Percentiles rank a stretch among this genome's conserved stretches.
phyloP scores from a whole-genome alignment of 768 basidiomycete species.

The Fistulinella prunicolor region DNA sequence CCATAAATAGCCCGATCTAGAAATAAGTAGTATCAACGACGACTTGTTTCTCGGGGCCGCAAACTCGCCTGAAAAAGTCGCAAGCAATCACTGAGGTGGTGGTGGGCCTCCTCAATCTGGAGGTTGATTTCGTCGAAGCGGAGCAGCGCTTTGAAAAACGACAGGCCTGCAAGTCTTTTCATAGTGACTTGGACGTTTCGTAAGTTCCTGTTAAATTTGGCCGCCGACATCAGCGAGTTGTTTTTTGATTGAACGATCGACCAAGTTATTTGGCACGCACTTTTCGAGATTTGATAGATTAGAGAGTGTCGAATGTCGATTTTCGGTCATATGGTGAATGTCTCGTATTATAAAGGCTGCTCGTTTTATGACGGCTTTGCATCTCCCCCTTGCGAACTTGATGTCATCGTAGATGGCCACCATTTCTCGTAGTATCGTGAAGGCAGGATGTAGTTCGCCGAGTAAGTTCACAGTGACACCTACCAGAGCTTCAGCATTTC shows the following conservation, averaged over 20 bases:
- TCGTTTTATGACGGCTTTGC: constrained; percentile 1
- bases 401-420: background rate
- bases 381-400: constrained; percentile 1
- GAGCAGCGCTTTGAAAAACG: constrained; percentile 6
- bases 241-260: too few relatives aligned
- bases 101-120: background rate
- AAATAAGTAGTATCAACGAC: background rate
- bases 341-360: constrained; percentile 1
- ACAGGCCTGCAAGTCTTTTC: background rate
- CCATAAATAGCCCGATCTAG: background rate
- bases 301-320: background rate
- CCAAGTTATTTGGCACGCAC: too few relatives aligned
- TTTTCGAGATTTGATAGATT: background rate
- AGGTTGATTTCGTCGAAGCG: constrained; percentile 1
- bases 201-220: constrained; percentile 4
- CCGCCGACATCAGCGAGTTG: too few relatives aligned
- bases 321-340: background rate
- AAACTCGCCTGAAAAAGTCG: background rate
- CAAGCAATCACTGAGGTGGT: background rate
- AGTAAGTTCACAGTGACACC: background rate
- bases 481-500: too few relatives aligned
- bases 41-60: too few relatives aligned
- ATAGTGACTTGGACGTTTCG: constrained; percentile 1
- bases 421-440: background rate
- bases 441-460: background rate